Evolutionary conservation across 306 rosid genomes (phyloP), one percentile per base, ranked within the genome.

Genomic region (Pterocarpus macrocarpus): DNA sequence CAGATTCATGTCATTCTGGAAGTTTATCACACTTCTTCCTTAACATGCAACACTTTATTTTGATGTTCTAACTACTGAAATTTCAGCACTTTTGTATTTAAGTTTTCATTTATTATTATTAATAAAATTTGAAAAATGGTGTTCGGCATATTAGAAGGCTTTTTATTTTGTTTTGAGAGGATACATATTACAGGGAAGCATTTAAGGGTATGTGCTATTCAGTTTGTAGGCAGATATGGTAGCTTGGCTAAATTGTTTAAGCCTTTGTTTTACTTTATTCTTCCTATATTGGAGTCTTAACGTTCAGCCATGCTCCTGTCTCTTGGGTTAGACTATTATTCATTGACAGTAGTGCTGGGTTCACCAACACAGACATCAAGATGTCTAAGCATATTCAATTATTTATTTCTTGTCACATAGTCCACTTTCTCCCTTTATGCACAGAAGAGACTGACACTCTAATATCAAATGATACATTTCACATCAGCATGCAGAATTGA

Each of bases 321-420:
- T 63, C 22, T 53, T 50, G 52, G 3, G 2, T 35, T 10, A 28
- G n/a, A 38, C 4, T 30, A 52, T 17, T 44, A 64, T 36, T 64
- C 35, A 5, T 64, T 64, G 70, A 64, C 70, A 64, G 70, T 30
- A 66, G 66, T 39, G 58, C 66, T 17, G 53, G 33, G 33, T 65
- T 38, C n/a, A 30, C 34, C 44, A 15, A 41, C 56, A 53, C 45
- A 53, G 68, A 33, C 15, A 53, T 78, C 9, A 43, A 56, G 44
- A 43, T 11, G 34, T 44, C 22, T 32, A 57, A 30, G 50, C 47
- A 32, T 78, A 39, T 44, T 28, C 39, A 57, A 56, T 15, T 52
- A 55, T 56, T 41, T 77, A 66, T 77, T 79, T 79, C 52, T 45
- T 10, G 12, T 43, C 76, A 66, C 34, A 7, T 50, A 11, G 30